phyloP scores from a whole-genome alignment of 2,329 filamentous ascomycete genomes.

The Aspergillus felis region DNA sequence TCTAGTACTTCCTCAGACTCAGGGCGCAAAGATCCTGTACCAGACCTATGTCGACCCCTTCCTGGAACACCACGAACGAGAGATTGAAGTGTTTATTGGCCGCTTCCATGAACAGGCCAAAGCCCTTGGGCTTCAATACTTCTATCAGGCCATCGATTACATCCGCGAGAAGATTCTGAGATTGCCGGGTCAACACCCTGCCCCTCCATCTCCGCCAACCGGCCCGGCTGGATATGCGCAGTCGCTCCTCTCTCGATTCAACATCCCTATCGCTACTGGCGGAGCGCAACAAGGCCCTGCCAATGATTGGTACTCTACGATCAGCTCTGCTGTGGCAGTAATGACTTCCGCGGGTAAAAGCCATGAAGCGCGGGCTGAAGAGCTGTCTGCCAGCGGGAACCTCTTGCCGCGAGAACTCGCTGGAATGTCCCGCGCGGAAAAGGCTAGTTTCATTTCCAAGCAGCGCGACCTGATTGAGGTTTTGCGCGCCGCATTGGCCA shows the following conservation, averaged over 20 bases:
- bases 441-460: conserved; percentile 68
- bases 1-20: conserved; percentile 95
- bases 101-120: conserved; percentile 74
- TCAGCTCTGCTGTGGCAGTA: conserved; percentile 69
- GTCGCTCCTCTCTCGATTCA: conserved; percentile 78
- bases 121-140: conserved; percentile 69
- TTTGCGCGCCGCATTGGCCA: conserved; percentile 72
- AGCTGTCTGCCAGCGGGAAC: conserved; percentile 55
- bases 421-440: conserved; percentile 58
- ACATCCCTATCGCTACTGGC: conserved; percentile 62
- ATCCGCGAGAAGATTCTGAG: conserved; percentile 76
- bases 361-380: conserved; percentile 41
- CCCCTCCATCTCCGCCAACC: conserved; percentile 43
- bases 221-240: conserved; percentile 64
- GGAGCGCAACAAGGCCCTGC: conserved; percentile 46
- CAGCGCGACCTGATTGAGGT: conserved; percentile 75
- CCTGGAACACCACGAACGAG: conserved; percentile 76
- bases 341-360: conserved; percentile 46
- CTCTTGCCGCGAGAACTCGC: conserved; percentile 69
- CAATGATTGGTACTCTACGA: conserved; percentile 71
- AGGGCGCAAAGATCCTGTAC: conserved; percentile 84
- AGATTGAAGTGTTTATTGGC: conserved; percentile 88
- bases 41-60: conserved; percentile 82
- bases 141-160: conserved; percentile 66
- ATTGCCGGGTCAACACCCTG: conserved; percentile 58